Evolutionary conservation across 106 monocot species (phyloP), one percentile per base, ranked within the genome.

Genomic region (Iris macrosiphon): DNA sequence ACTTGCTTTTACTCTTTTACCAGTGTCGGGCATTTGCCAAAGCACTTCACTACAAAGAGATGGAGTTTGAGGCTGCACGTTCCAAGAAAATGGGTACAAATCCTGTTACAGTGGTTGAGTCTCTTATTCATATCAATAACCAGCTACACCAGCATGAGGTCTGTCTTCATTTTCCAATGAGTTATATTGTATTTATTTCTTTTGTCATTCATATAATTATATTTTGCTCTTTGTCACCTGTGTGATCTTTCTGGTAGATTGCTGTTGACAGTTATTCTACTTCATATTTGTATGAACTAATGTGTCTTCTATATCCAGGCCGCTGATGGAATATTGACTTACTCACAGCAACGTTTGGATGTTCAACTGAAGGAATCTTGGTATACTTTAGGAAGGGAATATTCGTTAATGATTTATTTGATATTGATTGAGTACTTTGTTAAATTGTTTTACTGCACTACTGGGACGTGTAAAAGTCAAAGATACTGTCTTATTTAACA

Each of bases 21-120:
- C 58, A 98, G 91, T 98, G 98, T 59, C 91, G 91, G 38, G 98
- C 98, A 66, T 98, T 83, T 81, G 87, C 98, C n/a, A 98, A 98
- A 62, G 98, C 98, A 1, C 91, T 98, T 49, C 98, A 98, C 69
- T 98, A 98, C 71, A 98, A 98, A 61, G 98, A 98, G 81, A 98
- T 98, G 91, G 98, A 98, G 48, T 98, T 98, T 71, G 90, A 98
- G 75, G 98, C 80, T 64, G 87, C 83, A 47, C 76, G 82, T 34
- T 83, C 91, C n/a, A 98, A 79, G 57, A 90, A 83, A 45, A 91
- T 76, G 83, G 91, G 91, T 55, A 83, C 90, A 41, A 98, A 98
- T 76, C 98, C 98, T 28, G 83, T 98, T 68, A 78, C 98, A 31
- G 83, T 87, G 19, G 98, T 98, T 33, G 98, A 98, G 69, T 91